Evolutionary conservation across 2,329 filamentous ascomycete species (phyloP), one percentile per base, ranked within the genome.

Genomic region (Aspergillus candidus): DNA sequence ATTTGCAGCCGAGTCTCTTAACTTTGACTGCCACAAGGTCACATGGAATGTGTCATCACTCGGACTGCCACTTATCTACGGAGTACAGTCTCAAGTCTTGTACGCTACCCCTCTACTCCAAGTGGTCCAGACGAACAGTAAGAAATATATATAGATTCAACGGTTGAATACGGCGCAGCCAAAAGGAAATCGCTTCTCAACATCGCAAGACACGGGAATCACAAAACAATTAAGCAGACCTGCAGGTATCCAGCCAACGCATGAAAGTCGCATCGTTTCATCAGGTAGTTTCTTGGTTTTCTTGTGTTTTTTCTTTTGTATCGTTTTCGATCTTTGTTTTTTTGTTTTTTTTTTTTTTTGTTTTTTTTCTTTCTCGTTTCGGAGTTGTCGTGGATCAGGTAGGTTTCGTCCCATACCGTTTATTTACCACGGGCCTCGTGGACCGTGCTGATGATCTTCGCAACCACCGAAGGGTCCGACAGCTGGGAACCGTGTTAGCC

Each of bases 401-500:
- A 10, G n/a, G 41, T 15, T 46, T 40, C 31, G 40, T 38, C 13
- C 13, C 38, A 32, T 38, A 15, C 18, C 40, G 18, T 49, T 56
- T 58, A 70, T 55, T 69, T 71, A 56, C 66, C 67, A 49, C 66
- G 66, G 31, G 67, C 59, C 38, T 60, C 57, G 43, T 91, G 84
- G 41, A 96, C 91, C 37, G 77, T 80, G 51, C 79, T 71, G 65
- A 97, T 95, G 63, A 98, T 96, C 73, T 84, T 91, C 38, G 85
- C 82, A 18, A 98, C 91, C 17, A 97, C 84, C 48, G 75, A 80
- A 37, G 93, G 93, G 67, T 98, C 90, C 48, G 88, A 93, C 41
- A 97, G 79, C 84, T 94, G 35, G 33, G 34, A 35, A 13, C 6
- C 43, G 10, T 7, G 38, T 52, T 44, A 55, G 53, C 32, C 15